Base-by-base conservation (phyloP, 202 grass and related monocot species). In the Bolboschoenoplectus hybrid region DNA sequence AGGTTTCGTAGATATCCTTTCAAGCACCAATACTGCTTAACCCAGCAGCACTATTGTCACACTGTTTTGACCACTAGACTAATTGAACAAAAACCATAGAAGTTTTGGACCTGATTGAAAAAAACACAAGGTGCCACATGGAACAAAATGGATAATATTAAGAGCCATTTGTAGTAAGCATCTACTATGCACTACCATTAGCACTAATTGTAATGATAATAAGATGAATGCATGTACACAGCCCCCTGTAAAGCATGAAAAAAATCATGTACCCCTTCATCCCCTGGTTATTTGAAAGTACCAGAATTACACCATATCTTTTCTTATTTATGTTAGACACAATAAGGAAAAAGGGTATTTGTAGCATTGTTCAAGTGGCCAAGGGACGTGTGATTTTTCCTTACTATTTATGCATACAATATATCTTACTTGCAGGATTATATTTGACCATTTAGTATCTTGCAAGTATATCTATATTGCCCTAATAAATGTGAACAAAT, bases 401-500 rank as follows among this genome's bases (percentile, higher is more conserved):
- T 26, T 26, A 26, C 26, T 26, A 26, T 26, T 26, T 6, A 63
- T 57, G 34, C 62, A 68, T 45, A 35, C 13, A 62, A 39, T 86
- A 49, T 43, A 51, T 79, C 26, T 50, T 36, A 52, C 44, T 12
- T 35, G n/a, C 26, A 81, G 61, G 12, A 45, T 50, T 58, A 81
- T 51, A 76, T 44, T 52, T 76, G 66, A 63, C 16, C 46, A 46
- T 50, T 43, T 52, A 63, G 41, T 44, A 74, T 44, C 16, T 63
- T 74, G 36, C 16, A 52, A 49, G 52, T 46, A 39, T 61, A 57
- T 34, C 0, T n/a, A 45, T 13, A 60, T 55, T 17, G 38, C 9
- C 50, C 11, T 52, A 72, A 57, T 67, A 51, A 66, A 53, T 26
- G 4, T 36, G 20, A 44, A 41, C 50, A 83, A 81, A 86, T 41